Percentiles rank a stretch among this genome's conserved stretches.
Evolutionary conservation across 768 basidiomycete genomes (phyloP).

Genomic region (Tubosaeta brunneosetosa): DNA sequence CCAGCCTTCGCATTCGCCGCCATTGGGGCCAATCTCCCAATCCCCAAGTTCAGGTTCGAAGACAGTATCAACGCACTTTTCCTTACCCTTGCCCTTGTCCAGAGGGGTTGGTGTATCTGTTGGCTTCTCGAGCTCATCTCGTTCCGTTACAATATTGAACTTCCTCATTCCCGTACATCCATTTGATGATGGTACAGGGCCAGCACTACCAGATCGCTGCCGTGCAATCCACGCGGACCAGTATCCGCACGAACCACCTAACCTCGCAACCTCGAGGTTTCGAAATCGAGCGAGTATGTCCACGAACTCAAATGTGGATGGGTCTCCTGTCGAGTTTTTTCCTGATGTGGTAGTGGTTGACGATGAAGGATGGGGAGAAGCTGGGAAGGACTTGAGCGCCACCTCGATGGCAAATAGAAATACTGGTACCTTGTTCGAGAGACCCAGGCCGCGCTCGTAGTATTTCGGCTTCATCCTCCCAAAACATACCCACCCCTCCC

Average conservation of each 20-base stretch:
- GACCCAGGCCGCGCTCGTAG: not conserved
- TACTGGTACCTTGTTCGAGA: constrained; percentile 1
- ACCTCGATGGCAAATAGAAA: not conserved
- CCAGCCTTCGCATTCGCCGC: constrained; percentile 40
- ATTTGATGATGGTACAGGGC: not conserved
- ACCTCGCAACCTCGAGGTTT: constrained; percentile 34
- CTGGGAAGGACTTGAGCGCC: not conserved
- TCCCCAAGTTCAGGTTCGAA: constrained; percentile 4
- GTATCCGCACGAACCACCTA: constrained; percentile 41
- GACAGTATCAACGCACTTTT: not conserved
- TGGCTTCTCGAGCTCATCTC: constrained; percentile 10
- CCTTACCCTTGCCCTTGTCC: constrained; percentile 20
- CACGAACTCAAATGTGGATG: constrained; percentile 5
- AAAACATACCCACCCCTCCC: constrained; percentile 19
- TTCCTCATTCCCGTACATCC: constrained; percentile 1
- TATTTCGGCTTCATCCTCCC: constrained; percentile 26
- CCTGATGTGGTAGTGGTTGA: not conserved
- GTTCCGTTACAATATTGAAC: constrained; percentile 12
- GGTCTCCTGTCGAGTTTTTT: not conserved
- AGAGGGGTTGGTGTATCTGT: not conserved
- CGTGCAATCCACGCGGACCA: constrained; percentile 30
- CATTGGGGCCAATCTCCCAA: constrained; percentile 20
- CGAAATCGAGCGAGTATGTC: constrained; percentile 28
- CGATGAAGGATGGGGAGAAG: not conserved
- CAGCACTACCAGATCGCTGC: not conserved